Percentiles rank a stretch among this genome's conserved stretches.
phyloP scores from a whole-genome alignment of 2,329 filamentous ascomycete species.

The Apiospora rasikravindrae region DNA sequence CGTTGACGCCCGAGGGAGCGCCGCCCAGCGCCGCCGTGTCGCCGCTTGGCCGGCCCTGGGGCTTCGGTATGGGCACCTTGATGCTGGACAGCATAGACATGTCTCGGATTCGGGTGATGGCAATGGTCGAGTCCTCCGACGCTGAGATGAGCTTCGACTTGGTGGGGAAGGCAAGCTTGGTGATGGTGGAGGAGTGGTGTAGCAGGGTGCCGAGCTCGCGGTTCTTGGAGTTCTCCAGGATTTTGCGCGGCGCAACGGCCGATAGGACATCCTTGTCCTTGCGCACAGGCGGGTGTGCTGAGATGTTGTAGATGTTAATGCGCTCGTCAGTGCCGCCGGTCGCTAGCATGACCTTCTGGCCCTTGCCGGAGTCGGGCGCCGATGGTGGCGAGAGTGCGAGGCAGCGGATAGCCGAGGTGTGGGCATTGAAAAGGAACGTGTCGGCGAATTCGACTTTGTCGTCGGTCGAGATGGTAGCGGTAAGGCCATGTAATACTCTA shows the following conservation, averaged over 20 bases:
- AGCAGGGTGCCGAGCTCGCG: conserved; percentile 85
- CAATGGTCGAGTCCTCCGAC: conserved; percentile 89
- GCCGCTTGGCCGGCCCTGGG: conserved; percentile 80
- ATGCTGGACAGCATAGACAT: conserved; percentile 88
- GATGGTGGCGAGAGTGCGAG: conserved; percentile 83
- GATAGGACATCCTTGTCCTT: conserved; percentile 66
- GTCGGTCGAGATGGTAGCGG: conserved; percentile 67
- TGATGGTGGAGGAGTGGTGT: conserved; percentile 85
- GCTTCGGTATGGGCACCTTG: conserved; percentile 85
- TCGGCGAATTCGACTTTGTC: conserved; percentile 75
- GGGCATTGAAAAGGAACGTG: conserved; percentile 94
- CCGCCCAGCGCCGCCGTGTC: conserved; percentile 86
- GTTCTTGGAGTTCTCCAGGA: conserved; percentile 85
- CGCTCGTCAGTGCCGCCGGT: conserved; percentile 92
- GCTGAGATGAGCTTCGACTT: conserved; percentile 86
- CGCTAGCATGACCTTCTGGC: conserved; percentile 86
- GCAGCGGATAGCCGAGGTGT: conserved; percentile 87
- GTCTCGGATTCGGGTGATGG: conserved; percentile 84
- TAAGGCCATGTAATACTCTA: conserved; percentile 86
- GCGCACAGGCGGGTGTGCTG: conserved; percentile 66
- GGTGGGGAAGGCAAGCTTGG: conserved; percentile 80
- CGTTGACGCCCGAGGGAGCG: conserved; percentile 87
- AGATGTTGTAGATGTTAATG: conserved; percentile 93
- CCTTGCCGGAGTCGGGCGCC: conserved; percentile 61
- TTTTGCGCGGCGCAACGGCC: conserved; percentile 71